A percentile compares a stretch with the other conserved stretches of the same genome.
Evolutionary conservation across 2,329 filamentous ascomycete genomes (phyloP).

Genomic region (Stachybotrys chartarum): DNA sequence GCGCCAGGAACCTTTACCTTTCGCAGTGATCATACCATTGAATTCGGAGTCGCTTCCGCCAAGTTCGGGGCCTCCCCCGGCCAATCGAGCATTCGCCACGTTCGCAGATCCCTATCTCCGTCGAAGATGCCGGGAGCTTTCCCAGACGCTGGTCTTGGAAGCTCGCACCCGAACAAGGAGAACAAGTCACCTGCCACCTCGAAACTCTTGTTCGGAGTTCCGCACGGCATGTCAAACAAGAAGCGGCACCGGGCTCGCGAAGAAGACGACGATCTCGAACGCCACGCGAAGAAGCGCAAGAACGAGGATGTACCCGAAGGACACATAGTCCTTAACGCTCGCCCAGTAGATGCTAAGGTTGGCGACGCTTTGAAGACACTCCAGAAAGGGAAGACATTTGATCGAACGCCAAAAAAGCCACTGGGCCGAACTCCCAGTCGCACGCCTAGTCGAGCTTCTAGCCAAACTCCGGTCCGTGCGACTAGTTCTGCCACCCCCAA

Average conservation of each 20-base stretch:
- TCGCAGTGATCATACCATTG: constrained; percentile 58
- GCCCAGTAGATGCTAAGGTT: constrained; percentile 31
- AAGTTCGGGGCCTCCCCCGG: constrained; percentile 50
- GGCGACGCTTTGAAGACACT: constrained; percentile 26
- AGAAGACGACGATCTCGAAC: constrained; percentile 37
- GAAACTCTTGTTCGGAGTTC: constrained; percentile 36
- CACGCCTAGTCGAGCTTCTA: neutral
- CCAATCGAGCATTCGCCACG: constrained; percentile 55
- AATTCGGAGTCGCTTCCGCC: constrained; percentile 41
- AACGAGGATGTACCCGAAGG: constrained; percentile 40
- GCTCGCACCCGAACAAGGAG: constrained; percentile 43
- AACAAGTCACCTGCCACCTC: constrained; percentile 36
- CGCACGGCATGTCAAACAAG: constrained; percentile 59
- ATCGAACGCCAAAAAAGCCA: constrained; percentile 11
- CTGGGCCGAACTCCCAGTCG: neutral
- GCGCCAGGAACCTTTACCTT: constrained; percentile 56
- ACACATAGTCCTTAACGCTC: constrained; percentile 44
- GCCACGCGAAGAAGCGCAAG: constrained; percentile 53
- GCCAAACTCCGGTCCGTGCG: constrained; percentile 10
- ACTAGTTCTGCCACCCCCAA: constrained; percentile 31
- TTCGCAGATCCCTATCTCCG: constrained; percentile 39
- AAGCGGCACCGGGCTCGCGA: constrained; percentile 53
- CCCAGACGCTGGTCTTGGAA: constrained; percentile 26
- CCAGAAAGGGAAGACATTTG: constrained; percentile 15
- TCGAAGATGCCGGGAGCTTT: constrained; percentile 50